These are phyloP conservation scores for Globisporangium acanthophoron DNA, from an alignment of 352 stramenopile species.

Conservation along the genomic window DNA sequence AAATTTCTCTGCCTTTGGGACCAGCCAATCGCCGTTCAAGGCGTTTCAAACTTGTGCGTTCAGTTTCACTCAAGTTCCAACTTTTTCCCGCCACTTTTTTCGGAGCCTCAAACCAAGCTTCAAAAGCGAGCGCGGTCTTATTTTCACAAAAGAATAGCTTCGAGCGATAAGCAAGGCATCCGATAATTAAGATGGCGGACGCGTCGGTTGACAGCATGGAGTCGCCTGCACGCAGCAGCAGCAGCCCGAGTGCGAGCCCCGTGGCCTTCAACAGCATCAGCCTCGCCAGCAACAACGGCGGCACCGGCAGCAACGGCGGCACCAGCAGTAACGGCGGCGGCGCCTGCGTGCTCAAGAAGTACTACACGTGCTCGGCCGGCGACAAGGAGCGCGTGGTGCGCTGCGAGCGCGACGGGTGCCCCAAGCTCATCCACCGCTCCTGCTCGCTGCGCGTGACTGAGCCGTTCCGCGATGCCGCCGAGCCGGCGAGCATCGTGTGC, in stretches of 20 bases:
- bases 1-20: too few relatives aligned
- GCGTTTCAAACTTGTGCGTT: background rate
- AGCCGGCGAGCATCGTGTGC: constrained; percentile 10
- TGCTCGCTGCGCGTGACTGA: constrained; percentile 15
- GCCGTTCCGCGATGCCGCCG: constrained; percentile 7
- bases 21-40: too few relatives aligned
- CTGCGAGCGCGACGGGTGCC: constrained; percentile 11
- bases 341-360: constrained; percentile 14
- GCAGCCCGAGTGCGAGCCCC: constrained; percentile 2
- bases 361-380: constrained; percentile 9
- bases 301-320: background rate
- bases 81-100: background rate
- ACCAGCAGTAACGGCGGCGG: background rate
- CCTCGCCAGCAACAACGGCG: background rate
- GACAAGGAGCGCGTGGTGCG: constrained; percentile 8
- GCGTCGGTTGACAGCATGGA: constrained; percentile 1
- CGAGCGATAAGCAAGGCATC: background rate
- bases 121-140: background rate
- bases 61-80: constrained; percentile 8
- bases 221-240: constrained; percentile 2
- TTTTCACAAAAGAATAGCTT: background rate
- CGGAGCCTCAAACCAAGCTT: background rate
- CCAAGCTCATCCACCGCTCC: constrained; percentile 13
- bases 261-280: background rate
- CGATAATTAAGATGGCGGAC: background rate